These are phyloP conservation scores for Coemansia sp. DNA, from an alignment of 192 early-diverging fungal species.

Conservation along the genomic window DNA sequence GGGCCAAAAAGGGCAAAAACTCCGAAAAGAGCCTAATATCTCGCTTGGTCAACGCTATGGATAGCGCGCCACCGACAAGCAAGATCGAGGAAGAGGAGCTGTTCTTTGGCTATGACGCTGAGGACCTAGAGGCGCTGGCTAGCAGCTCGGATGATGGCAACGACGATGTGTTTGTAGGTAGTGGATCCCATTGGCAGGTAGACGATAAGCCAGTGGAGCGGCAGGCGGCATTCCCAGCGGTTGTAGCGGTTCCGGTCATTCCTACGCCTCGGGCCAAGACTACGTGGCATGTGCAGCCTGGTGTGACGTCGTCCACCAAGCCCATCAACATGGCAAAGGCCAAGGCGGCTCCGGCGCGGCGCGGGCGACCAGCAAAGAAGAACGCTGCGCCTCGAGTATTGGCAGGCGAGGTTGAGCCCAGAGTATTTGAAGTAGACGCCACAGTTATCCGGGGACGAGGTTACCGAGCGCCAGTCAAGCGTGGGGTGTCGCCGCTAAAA, in stretches of 20 bases:
- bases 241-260: neutral
- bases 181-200: slow-evolving; percentile 5
- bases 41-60: slow-evolving; percentile 38
- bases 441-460: slow-evolving; percentile 28
- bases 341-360: slow-evolving; percentile 4
- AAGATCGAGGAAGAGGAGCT: slow-evolving; percentile 5
- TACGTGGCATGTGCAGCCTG: slow-evolving; percentile 9
- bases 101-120: neutral
- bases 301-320: slow-evolving; percentile 12
- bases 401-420: slow-evolving; percentile 14
- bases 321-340: slow-evolving; percentile 14
- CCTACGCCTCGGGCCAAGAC: neutral
- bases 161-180: slow-evolving; percentile 14
- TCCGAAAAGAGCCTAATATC: slow-evolving; percentile 37
- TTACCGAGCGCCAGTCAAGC: slow-evolving; percentile 1
- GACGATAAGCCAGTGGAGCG: slow-evolving; percentile 4
- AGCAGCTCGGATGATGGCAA: slow-evolving; percentile 16
- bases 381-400: neutral
- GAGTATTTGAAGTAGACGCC: slow-evolving; percentile 25
- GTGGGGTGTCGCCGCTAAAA: slow-evolving; percentile 8
- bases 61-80: neutral
- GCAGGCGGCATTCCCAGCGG: neutral
- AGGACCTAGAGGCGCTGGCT: slow-evolving; percentile 15
- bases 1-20: slow-evolving; percentile 27
- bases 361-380: slow-evolving; percentile 7